phyloP scores from a whole-genome alignment of 805 yeast genomes.

The Saccharomycopsis oosterbeekiorum region DNA sequence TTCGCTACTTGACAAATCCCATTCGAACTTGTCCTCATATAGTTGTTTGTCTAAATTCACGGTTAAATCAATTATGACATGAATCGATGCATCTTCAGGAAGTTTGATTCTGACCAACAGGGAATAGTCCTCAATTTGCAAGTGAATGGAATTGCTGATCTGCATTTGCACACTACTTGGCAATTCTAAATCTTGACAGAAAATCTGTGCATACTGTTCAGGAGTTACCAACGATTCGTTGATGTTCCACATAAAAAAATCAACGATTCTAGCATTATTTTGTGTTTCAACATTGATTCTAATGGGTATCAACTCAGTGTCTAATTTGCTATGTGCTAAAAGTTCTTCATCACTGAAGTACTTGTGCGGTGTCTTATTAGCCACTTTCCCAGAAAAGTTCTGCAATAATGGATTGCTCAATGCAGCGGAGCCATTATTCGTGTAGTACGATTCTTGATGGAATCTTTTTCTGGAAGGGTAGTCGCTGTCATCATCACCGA shows the following conservation, averaged over 20 bases:
- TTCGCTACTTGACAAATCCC: slow-evolving; percentile 58
- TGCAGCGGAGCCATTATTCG: slow-evolving; percentile 15
- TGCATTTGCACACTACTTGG: slow-evolving; percentile 53
- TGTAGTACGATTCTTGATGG: not conserved
- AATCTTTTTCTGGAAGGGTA: slow-evolving; percentile 4
- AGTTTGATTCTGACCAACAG: slow-evolving; percentile 54
- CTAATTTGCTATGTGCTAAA: not conserved
- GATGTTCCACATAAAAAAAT: slow-evolving; percentile 66
- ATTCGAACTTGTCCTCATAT: slow-evolving; percentile 87
- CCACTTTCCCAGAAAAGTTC: slow-evolving; percentile 31
- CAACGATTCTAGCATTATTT: slow-evolving; percentile 40
- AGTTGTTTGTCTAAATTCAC: slow-evolving; percentile 75
- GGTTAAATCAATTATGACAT: slow-evolving; percentile 71
- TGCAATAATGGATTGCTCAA: slow-evolving; percentile 21
- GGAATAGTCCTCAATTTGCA: slow-evolving; percentile 71
- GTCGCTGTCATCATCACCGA: slow-evolving; percentile 31
- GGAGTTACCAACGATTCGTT: slow-evolving; percentile 61
- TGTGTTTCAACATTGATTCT: slow-evolving; percentile 52
- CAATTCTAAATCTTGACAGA: slow-evolving; percentile 77
- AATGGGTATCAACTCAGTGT: slow-evolving; percentile 52
- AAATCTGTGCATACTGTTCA: slow-evolving; percentile 59
- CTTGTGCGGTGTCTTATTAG: slow-evolving; percentile 30
- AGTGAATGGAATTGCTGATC: slow-evolving; percentile 60
- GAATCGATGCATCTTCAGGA: slow-evolving; percentile 56
- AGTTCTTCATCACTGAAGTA: not conserved